Evolutionary conservation across 75 land plant species (phyloP).

Genomic region (Picea glauca): DNA sequence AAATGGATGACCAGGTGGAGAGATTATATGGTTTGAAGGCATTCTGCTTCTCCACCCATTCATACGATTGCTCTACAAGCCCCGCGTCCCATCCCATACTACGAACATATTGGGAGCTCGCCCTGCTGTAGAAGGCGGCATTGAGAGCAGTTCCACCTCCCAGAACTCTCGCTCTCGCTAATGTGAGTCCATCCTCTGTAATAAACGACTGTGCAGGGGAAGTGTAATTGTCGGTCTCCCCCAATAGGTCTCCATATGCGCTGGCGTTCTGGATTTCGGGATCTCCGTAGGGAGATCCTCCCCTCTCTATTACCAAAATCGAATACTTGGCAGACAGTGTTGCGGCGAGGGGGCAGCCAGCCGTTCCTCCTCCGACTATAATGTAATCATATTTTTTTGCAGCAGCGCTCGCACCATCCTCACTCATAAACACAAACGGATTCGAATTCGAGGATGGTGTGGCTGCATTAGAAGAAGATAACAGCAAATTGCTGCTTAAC

Average conservation of each 20-base stretch:
- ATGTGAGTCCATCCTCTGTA: slow-evolving; percentile 78
- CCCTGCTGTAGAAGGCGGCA: slow-evolving; percentile 83
- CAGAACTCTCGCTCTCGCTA: slow-evolving; percentile 73
- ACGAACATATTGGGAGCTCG: slow-evolving; percentile 40
- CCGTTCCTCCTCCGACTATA: slow-evolving; percentile 40
- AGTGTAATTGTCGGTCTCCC: slow-evolving; percentile 7
- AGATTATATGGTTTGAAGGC: slow-evolving; percentile 44
- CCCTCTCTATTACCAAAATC: slow-evolving; percentile 37
- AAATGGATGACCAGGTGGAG: slow-evolving; percentile 49
- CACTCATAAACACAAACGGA: not conserved
- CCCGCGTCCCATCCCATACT: slow-evolving; percentile 51
- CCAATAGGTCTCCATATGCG: slow-evolving; percentile 1
- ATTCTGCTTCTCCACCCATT: slow-evolving; percentile 70
- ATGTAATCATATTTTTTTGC: slow-evolving; percentile 34
- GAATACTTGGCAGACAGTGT: slow-evolving; percentile 21
- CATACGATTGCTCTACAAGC: slow-evolving; percentile 59
- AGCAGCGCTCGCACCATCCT: not conserved
- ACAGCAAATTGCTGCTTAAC: too few species aligned
- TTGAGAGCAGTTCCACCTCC: slow-evolving; percentile 81
- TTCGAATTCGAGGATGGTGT: too few species aligned
- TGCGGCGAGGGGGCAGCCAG: slow-evolving; percentile 43
- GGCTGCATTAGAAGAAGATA: too few species aligned
- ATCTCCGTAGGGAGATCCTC: slow-evolving; percentile 32
- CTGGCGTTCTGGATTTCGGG: slow-evolving; percentile 9
- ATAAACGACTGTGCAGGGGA: slow-evolving; percentile 68